Evolutionary conservation across 352 stramenopile species (phyloP).

Genomic region (Globisporangium irregulare): DNA sequence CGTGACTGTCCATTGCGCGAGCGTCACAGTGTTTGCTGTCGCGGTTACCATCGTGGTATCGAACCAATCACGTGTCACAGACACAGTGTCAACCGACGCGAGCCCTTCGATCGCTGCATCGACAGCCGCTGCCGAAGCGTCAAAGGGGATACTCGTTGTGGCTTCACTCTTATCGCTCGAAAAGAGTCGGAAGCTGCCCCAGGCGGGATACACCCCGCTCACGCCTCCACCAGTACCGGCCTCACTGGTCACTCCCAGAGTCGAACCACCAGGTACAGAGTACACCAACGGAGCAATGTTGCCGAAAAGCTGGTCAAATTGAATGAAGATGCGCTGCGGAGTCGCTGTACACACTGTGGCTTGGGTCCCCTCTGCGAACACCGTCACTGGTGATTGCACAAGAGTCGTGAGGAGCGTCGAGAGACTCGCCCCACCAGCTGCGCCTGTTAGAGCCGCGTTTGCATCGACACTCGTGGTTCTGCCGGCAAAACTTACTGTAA

Average conservation of each 20-base stretch:
- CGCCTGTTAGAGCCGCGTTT: slow-evolving; percentile 38
- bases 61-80: slow-evolving; percentile 73
- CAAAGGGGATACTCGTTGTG: slow-evolving; percentile 62
- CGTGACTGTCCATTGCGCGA: slow-evolving; percentile 74
- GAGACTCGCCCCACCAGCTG: slow-evolving; percentile 26
- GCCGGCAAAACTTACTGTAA: slow-evolving; percentile 57
- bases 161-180: slow-evolving; percentile 41
- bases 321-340: slow-evolving; percentile 66
- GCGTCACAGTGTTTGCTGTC: slow-evolving; percentile 29
- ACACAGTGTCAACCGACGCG: slow-evolving; percentile 71
- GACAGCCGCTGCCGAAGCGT: slow-evolving; percentile 48
- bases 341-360: slow-evolving; percentile 46
- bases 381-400: slow-evolving; percentile 34
- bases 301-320: slow-evolving; percentile 60
- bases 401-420: slow-evolving; percentile 26
- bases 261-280: slow-evolving; percentile 23
- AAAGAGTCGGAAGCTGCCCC: slow-evolving; percentile 78
- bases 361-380: slow-evolving; percentile 37
- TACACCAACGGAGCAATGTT: slow-evolving; percentile 56
- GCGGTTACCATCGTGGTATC: slow-evolving; percentile 44
- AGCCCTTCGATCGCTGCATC: slow-evolving; percentile 78
- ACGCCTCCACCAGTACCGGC: slow-evolving; percentile 54
- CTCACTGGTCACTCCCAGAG: slow-evolving; percentile 39
- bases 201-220: slow-evolving; percentile 81
- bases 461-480: slow-evolving; percentile 35